A percentile compares a stretch with the other conserved stretches of the same genome.
Evolutionary conservation across 305 asterid genomes (phyloP).

Genomic region (Fraxinus floribunda): DNA sequence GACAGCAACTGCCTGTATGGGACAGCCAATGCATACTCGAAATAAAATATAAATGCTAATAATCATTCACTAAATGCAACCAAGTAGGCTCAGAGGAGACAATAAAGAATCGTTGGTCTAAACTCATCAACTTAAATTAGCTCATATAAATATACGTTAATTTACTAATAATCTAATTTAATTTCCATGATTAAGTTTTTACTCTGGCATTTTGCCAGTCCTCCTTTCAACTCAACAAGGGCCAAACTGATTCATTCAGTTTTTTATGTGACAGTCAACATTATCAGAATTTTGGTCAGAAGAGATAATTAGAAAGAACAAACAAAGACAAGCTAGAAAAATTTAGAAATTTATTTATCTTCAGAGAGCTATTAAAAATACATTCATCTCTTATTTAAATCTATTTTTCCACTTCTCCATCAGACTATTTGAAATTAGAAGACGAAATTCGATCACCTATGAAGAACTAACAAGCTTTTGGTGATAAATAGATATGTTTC

Average conservation of each 20-base stretch:
- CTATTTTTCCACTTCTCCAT: background rate
- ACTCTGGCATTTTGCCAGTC: background rate
- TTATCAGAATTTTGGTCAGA: background rate
- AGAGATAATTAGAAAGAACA: background rate
- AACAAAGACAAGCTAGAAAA: background rate
- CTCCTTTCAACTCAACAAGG: background rate
- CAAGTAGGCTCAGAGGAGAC: background rate
- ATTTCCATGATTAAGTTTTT: background rate
- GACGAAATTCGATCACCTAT: background rate
- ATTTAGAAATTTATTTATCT: background rate
- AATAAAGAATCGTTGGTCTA: background rate
- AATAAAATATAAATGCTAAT: background rate
- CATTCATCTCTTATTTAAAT: background rate
- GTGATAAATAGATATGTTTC: background rate
- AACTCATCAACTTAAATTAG: background rate
- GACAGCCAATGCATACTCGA: background rate
- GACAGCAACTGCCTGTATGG: background rate
- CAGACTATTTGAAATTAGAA: background rate
- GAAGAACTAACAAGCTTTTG: background rate
- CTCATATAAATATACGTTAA: background rate
- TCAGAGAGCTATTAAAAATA: background rate
- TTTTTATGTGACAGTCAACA: background rate
- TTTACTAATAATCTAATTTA: background rate
- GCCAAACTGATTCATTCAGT: background rate
- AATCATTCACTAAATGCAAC: background rate